Base-by-base conservation (phyloP, 2,329 filamentous ascomycete species). In the Ophiostoma ulmi region DNA sequence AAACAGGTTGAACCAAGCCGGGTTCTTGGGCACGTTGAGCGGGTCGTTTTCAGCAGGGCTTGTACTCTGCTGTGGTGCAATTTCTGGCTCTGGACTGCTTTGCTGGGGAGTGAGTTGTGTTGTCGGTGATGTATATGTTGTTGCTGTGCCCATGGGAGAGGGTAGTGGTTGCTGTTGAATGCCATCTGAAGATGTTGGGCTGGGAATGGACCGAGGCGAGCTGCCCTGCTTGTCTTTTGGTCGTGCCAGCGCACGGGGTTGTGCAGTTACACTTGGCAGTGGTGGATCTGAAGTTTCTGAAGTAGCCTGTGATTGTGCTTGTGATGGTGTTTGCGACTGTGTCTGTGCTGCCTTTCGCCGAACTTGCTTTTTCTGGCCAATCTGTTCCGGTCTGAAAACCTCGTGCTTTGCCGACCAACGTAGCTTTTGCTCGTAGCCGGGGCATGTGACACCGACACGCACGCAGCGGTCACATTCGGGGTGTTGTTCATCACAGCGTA, bases 361-460 rank as follows among this genome's bases (percentile, higher is more conserved):
- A 1, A 10, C 31, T 20, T 70, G 66, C 14, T 70, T 69, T 38
- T 64, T 70, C 44, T 70, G 61, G 17, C 39, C 63, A 39, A 68
- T 52, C 20, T 61, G 39, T 14, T 72, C 69, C 2, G 61, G 67
- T 26, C 67, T 68, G 26, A 74, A 72, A n/a, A 82, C 78, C 74
- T 83, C 81, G 75, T 83, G 82, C 73, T 83, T 84, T 66, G 80
- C 81, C 11, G 80, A 82, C 82, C 82, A 84, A 68, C 81, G 81
- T 64, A 83, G 74, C 68, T 79, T 80, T 75, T 82, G 81, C 74
- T 80, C 79, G 68, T 83, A 83, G 6, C 82, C 82, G 41, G 82
- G 82, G 72, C 82, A 84, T 36, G 77, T 72, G n/a, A 80, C 77
- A 41, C 80, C 80, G 38, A 80, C 78, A 69, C 79, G 80, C 68